phyloP scores from a whole-genome alignment of 2,329 filamentous ascomycete genomes.

The Alternaria triticimaculans region DNA sequence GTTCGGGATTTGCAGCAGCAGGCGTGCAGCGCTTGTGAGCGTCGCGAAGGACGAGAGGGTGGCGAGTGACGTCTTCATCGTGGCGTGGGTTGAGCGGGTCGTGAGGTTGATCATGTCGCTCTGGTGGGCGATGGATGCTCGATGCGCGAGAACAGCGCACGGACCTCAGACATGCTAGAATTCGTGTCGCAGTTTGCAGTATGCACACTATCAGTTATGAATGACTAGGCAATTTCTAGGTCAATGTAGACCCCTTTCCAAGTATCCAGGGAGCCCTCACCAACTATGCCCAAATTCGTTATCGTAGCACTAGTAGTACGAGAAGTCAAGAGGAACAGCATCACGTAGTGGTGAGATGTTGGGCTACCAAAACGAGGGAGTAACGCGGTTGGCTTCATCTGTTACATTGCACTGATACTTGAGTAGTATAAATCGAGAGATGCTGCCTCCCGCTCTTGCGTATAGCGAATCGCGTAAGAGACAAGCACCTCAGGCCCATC shows the following conservation, averaged over 20 bases:
- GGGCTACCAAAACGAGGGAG: background rate
- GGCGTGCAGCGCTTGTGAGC: conserved; percentile 50
- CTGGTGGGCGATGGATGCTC: background rate
- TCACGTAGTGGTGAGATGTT: background rate
- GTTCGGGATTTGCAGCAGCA: conserved; percentile 61
- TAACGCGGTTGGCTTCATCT: background rate
- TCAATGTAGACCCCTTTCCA: too few species aligned
- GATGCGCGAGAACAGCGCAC: background rate
- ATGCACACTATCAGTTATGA: too few species aligned
- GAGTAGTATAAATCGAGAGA: background rate
- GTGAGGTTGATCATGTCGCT: background rate
- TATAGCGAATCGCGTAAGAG: too few species aligned
- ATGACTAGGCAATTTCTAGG: too few species aligned
- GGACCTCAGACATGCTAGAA: background rate
- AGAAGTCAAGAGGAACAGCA: background rate
- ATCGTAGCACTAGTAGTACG: background rate
- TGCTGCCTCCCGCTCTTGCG: background rate
- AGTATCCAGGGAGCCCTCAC: too few species aligned
- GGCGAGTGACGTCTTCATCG: conserved; percentile 45
- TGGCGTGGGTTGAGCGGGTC: background rate
- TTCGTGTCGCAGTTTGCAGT: too few species aligned
- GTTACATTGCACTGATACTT: background rate
- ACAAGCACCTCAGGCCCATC: too few species aligned
- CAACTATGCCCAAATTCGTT: too few species aligned
- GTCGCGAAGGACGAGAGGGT: conserved; percentile 52